phyloP scores from a whole-genome alignment of 139 green algal genomes.

The Asterochloris sp. region DNA sequence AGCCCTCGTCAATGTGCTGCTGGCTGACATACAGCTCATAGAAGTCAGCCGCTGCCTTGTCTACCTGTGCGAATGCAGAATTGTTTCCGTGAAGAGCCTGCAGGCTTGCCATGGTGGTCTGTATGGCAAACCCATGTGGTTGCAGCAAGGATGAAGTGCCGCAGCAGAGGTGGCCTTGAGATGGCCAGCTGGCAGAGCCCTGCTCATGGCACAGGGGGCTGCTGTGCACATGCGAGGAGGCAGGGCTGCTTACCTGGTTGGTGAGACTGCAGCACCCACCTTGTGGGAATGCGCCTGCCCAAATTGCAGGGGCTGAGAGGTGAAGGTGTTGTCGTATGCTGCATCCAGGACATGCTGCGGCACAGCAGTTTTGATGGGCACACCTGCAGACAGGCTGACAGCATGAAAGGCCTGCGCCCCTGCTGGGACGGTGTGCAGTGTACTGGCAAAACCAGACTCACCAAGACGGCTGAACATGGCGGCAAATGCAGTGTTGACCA shows the following conservation, averaged over 20 bases:
- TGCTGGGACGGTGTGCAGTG: background rate
- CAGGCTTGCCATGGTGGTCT: background rate
- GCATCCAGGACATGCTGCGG: constrained; percentile 17
- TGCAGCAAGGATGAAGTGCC: background rate
- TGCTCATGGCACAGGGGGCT: no score
- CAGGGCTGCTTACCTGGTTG: no score
- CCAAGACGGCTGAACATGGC: constrained; percentile 26
- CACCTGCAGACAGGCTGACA: constrained; percentile 4
- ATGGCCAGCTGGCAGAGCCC: no score
- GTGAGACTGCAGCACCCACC: background rate
- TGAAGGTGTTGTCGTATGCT: background rate
- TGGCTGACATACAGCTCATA: constrained; percentile 17
- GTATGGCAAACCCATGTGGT: background rate
- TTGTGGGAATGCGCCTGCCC: constrained; percentile 1
- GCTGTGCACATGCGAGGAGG: no score
- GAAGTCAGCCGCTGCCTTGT: constrained; percentile 11
- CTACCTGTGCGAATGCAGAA: constrained; percentile 19
- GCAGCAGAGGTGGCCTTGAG: background rate
- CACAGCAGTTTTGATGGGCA: constrained; percentile 30
- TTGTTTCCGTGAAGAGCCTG: background rate
- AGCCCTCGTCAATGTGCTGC: constrained; percentile 20
- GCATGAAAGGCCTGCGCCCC: background rate
- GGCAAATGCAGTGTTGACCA: constrained; percentile 23
- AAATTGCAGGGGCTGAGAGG: background rate
- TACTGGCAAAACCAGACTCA: background rate